phyloP scores from a whole-genome alignment of 495 filamentous ascomycete genomes.

The Penicillium samsonianum region DNA sequence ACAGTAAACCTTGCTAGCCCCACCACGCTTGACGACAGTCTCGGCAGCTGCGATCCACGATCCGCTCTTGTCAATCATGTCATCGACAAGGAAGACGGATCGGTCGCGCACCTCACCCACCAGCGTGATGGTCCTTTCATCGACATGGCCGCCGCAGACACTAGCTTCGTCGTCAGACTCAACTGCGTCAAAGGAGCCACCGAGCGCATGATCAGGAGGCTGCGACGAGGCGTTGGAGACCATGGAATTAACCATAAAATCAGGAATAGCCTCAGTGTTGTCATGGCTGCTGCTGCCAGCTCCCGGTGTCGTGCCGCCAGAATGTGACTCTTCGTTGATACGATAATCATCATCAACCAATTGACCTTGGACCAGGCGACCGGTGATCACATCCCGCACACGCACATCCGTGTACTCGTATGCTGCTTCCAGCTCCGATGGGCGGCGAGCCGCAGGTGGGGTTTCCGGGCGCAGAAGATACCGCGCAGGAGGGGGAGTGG shows the following conservation, averaged over 20 bases:
- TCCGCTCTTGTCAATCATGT: constrained; percentile 97
- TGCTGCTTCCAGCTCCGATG: constrained; percentile 50
- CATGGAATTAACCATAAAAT: constrained; percentile 66
- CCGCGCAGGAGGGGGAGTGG: constrained; percentile 3
- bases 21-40: constrained; percentile 90
- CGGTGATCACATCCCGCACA: constrained; percentile 87
- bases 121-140: constrained; percentile 92
- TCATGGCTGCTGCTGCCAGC: constrained; percentile 34
- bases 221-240: constrained; percentile 60
- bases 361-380: constrained; percentile 90
- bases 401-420: constrained; percentile 82
- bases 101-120: constrained; percentile 88
- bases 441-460: constrained; percentile 39
- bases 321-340: constrained; percentile 69
- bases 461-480: constrained; percentile 37
- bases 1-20: constrained; percentile 91
- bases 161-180: constrained; percentile 90
- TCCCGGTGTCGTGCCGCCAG: constrained; percentile 49
- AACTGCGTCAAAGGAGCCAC: constrained; percentile 77
- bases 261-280: constrained; percentile 50
- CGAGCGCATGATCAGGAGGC: constrained; percentile 64
- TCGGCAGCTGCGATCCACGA: constrained; percentile 99
- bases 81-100: constrained; percentile 91
- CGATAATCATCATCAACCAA: constrained; percentile 93
- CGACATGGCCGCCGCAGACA: constrained; percentile 55